Conservation (phyloP, 257 asterid species). For the Plantago major region DNA sequence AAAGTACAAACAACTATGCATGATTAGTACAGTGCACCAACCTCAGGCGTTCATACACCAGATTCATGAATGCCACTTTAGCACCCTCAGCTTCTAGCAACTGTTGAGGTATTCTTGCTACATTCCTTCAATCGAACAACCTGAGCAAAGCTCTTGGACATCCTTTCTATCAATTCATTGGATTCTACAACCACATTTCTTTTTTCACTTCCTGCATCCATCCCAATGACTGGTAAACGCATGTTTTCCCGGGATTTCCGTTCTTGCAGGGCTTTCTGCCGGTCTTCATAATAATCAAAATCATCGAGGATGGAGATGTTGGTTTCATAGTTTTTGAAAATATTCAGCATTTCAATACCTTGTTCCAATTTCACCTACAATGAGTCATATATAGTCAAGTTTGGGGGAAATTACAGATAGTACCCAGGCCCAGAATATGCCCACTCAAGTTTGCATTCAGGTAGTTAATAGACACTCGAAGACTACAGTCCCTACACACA, state of each 20-base stretch:
- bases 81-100: neutral
- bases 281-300: conserved; percentile 20
- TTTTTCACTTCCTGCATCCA: conserved; percentile 16
- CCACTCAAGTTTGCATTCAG: too few species aligned
- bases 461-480: too few species aligned
- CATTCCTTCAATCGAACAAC: conserved; percentile 16
- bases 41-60: neutral
- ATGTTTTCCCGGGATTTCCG: conserved; percentile 12
- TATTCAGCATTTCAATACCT: conserved; percentile 23
- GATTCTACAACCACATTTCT: conserved; percentile 7
- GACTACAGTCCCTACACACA: too few species aligned
- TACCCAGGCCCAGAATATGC: too few species aligned
- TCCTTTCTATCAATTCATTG: conserved; percentile 6
- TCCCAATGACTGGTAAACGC: conserved; percentile 3
- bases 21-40: neutral
- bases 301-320: conserved; percentile 21
- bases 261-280: conserved; percentile 20
- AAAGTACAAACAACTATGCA: neutral
- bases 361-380: conserved; percentile 21
- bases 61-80: neutral
- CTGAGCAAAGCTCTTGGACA: conserved; percentile 23
- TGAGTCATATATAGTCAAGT: neutral
- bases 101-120: neutral
- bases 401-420: neutral
- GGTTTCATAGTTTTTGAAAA: conserved; percentile 20